Base-by-base conservation (phyloP, 176 grass and related monocot species). In the Poa annua region DNA sequence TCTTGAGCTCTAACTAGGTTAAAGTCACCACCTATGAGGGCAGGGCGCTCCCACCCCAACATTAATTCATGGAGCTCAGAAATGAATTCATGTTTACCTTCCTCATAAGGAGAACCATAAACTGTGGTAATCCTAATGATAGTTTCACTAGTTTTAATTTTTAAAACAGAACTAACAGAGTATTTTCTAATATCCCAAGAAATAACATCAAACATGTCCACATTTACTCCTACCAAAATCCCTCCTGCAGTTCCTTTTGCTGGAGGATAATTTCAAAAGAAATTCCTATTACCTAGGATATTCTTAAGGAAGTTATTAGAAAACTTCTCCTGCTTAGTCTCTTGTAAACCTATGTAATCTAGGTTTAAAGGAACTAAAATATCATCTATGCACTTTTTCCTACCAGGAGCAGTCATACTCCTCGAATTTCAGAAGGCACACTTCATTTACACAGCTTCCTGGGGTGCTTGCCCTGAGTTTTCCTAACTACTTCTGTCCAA, bases 101-200 rank as follows among this genome's bases (percentile, higher is more conserved):
- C 52, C 0, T 59, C 74, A 77, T 59, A 77, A 5, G 53, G 6
- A 9, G 47, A 74, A 0, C 45, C 71, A 74, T 74, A 74, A 1
- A 74, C 14, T 0, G 15, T 11, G 2, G 1, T 16, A 2, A 9
- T 25, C 1, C 15, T 9, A 51, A 13, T 29, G 5, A 19, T 20
- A 0, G 10, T 1, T 4, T 2, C 14, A 8, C 4, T 4, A 9
- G 10, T 4, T 4, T 25, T 32, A 3, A 3, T 10, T 0, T 3
- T 74, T 19, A 74, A 1, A 0, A 48, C 24, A 2, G 26, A 0
- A 74, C 7, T 33, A 33, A 19, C 57, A 13, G 11, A 14, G 3
- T 26, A 61, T 0, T 0, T 26, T 11, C 5, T 13, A 12, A 25
- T 10, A 8, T 54, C 52, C 57, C 11, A 61, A 5, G 11, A 1